These are phyloP conservation scores for Talaromyces rugulosus DNA, from an alignment of 2,329 filamentous ascomycete genomes.

Conservation along the genomic window DNA sequence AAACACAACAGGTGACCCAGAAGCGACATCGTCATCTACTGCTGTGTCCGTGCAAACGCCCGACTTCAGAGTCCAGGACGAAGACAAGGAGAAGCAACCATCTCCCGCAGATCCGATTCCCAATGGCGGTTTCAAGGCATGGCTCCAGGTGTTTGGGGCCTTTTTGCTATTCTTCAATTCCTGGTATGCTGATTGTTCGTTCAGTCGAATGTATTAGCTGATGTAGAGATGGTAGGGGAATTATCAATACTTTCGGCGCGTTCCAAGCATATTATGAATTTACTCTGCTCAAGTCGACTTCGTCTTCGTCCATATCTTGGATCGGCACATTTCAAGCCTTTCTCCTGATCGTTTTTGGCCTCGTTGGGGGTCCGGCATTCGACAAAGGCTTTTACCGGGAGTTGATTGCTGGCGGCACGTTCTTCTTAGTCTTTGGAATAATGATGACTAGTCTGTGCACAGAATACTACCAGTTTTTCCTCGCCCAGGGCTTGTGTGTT, in stretches of 20 bases:
- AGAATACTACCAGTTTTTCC: slow-evolving; percentile 28
- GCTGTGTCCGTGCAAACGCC: neutral
- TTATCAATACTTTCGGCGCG: slow-evolving; percentile 45
- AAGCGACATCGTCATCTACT: neutral
- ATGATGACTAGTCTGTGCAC: slow-evolving; percentile 13
- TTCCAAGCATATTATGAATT: slow-evolving; percentile 48
- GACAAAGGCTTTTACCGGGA: slow-evolving; percentile 42
- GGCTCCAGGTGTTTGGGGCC: slow-evolving; percentile 25
- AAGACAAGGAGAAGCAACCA: neutral
- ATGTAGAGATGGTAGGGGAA: slow-evolving; percentile 23
- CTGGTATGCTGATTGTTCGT: slow-evolving; percentile 20
- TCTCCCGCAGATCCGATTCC: slow-evolving; percentile 22
- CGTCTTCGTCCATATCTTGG: slow-evolving; percentile 45
- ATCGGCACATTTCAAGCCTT: slow-evolving; percentile 46
- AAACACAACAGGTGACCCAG: neutral
- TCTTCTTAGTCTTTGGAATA: slow-evolving; percentile 28
- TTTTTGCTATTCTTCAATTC: slow-evolving; percentile 27
- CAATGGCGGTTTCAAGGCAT: slow-evolving; percentile 27
- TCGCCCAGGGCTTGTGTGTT: slow-evolving; percentile 49
- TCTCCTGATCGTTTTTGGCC: slow-evolving; percentile 44
- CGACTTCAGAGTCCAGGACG: neutral
- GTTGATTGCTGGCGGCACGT: slow-evolving; percentile 38
- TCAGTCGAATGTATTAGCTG: neutral
- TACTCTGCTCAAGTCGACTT: slow-evolving; percentile 27
- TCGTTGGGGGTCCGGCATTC: slow-evolving; percentile 47